These are phyloP conservation scores for Anethum foeniculum DNA, from an alignment of 140 eudicot species.

Conservation along the genomic window DNA sequence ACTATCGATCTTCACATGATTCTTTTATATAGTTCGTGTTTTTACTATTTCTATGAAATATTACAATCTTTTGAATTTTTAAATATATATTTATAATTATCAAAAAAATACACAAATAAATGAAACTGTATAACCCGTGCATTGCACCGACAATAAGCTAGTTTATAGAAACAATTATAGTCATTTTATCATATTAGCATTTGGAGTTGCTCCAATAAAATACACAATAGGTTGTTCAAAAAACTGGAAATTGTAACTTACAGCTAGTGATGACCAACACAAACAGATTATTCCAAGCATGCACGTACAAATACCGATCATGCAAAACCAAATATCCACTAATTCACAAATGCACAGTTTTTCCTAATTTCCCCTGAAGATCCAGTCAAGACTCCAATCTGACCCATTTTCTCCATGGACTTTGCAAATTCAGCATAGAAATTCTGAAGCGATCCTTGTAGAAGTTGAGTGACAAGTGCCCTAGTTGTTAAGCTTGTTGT, in stretches of 20 bases:
- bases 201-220: neutral
- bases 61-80: too few relatives aligned
- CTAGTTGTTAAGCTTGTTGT: slow-evolving; percentile 25
- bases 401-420: slow-evolving; percentile 49
- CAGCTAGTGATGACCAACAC: neutral
- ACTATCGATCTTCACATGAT: too few relatives aligned
- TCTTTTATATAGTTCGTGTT: too few relatives aligned
- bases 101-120: too few relatives aligned
- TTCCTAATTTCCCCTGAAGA: slow-evolving; percentile 39
- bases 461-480: slow-evolving; percentile 22
- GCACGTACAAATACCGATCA: neutral
- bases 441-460: slow-evolving; percentile 20
- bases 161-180: neutral
- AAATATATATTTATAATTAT: too few relatives aligned
- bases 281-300: neutral
- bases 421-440: slow-evolving; percentile 34
- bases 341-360: slow-evolving; percentile 35
- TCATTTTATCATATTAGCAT: neutral
- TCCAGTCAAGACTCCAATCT: slow-evolving; percentile 34
- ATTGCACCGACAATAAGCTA: too few relatives aligned
- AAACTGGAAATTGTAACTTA: neutral
- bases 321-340: neutral
- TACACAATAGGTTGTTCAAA: neutral
- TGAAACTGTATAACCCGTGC: too few relatives aligned
- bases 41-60: too few relatives aligned